Conservation (phyloP, 1,284 basidiomycete genomes). For the Boletellus dicymbophilus region DNA sequence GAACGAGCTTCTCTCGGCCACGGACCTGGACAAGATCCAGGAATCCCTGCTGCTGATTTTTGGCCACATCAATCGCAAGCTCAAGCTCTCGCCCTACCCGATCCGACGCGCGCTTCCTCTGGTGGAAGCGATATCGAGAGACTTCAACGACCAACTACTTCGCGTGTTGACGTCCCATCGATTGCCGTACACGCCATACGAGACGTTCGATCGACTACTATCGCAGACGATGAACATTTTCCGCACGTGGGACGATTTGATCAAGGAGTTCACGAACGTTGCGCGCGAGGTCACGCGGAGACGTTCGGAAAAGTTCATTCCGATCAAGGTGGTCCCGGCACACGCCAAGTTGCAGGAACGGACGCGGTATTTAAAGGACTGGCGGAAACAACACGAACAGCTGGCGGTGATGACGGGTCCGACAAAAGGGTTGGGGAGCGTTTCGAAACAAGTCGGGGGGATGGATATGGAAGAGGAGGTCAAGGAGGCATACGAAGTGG, state of each 20-base stretch:
- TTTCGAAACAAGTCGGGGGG: conserved; percentile 73
- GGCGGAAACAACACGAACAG: conserved; percentile 98
- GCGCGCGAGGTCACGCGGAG: conserved; percentile 95
- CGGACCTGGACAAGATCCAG: conserved; percentile 93
- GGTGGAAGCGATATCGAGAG: conserved; percentile 96
- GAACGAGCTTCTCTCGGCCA: conserved; percentile 94
- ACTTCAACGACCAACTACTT: conserved; percentile 94
- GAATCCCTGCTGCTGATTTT: conserved; percentile 90
- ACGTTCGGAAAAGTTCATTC: conserved; percentile 92
- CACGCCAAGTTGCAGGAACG: conserved; percentile 93
- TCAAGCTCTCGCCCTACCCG: conserved; percentile 94
- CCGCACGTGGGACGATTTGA: conserved; percentile 93
- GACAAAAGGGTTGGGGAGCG: conserved; percentile 79
- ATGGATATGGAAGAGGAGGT: conserved; percentile 99
- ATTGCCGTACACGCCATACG: conserved; percentile 92
- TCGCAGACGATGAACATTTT: conserved; percentile 83
- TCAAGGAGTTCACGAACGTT: conserved; percentile 98
- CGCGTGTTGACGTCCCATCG: conserved; percentile 90
- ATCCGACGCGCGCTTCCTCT: conserved; percentile 94
- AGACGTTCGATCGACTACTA: conserved; percentile 89
- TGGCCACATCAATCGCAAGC: conserved; percentile 93
- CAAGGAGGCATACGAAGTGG: conserved; percentile 90
- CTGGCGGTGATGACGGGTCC: conserved; percentile 97
- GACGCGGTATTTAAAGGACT: conserved; percentile 85
- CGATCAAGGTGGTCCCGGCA: conserved; percentile 93